Evolutionary conservation across 2,329 filamentous ascomycete species (phyloP).

Genomic region (Didymella lethalis): DNA sequence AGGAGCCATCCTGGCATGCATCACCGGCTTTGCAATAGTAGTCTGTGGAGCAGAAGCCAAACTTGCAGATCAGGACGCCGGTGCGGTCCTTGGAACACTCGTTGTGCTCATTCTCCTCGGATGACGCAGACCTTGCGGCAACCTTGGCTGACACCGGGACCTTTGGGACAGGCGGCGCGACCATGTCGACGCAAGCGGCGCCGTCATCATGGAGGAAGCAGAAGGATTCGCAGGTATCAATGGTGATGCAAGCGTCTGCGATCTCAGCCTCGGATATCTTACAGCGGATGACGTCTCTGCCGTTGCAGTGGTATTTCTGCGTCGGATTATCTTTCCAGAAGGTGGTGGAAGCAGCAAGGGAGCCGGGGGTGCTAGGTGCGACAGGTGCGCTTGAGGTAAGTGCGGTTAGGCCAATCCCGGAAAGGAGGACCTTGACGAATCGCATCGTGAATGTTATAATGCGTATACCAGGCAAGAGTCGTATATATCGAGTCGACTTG

Average conservation of each 20-base stretch:
- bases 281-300: conserved; percentile 6
- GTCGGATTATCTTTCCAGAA: conserved; percentile 1
- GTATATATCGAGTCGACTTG: background rate
- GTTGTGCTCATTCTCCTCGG: conserved; percentile 11
- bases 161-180: background rate
- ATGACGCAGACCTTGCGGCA: background rate
- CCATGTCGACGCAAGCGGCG: conserved; percentile 7
- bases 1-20: conserved; percentile 9
- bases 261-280: background rate
- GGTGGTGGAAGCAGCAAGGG: background rate
- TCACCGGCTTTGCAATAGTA: conserved; percentile 7
- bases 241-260: background rate
- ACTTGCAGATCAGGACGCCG: conserved; percentile 16
- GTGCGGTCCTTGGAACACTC: conserved; percentile 11
- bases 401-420: conserved; percentile 1
- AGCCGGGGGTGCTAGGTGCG: background rate
- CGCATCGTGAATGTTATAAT: background rate
- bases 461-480: background rate
- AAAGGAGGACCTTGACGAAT: background rate
- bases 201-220: conserved; percentile 9
- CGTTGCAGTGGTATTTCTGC: conserved; percentile 2
- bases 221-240: conserved; percentile 2
- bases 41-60: conserved; percentile 17
- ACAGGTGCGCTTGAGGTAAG: conserved; percentile 6
- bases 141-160: background rate